These are phyloP conservation scores for Trichophyton verrucosum DNA, from an alignment of 2,329 filamentous ascomycete species.

Conservation along the genomic window DNA sequence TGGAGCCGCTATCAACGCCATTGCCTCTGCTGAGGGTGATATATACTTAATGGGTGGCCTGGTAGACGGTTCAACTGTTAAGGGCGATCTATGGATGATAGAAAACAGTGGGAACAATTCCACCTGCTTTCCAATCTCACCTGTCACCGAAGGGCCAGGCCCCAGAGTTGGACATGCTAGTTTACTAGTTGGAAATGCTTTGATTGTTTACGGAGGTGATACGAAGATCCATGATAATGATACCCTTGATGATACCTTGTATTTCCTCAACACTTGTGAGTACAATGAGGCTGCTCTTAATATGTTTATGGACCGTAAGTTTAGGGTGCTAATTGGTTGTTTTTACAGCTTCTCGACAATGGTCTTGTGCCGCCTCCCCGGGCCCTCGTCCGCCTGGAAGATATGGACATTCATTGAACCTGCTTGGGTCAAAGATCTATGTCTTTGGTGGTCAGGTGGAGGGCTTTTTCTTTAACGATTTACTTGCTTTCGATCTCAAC, in stretches of 20 bases:
- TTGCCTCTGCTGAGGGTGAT: slow-evolving; percentile 89
- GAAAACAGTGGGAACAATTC: slow-evolving; percentile 72
- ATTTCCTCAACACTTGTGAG: slow-evolving; percentile 94
- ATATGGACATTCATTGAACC: slow-evolving; percentile 93
- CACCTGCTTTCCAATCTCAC: slow-evolving; percentile 81
- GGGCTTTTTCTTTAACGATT: slow-evolving; percentile 94
- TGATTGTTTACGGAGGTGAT: slow-evolving; percentile 97
- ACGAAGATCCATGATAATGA: slow-evolving; percentile 94
- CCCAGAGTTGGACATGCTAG: slow-evolving; percentile 90
- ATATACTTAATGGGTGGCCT: slow-evolving; percentile 96
- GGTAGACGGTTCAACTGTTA: slow-evolving; percentile 88
- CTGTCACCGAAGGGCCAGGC: slow-evolving; percentile 85
- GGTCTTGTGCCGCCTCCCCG: slow-evolving; percentile 84
- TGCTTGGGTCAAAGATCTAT: slow-evolving; percentile 91
- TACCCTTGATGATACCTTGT: slow-evolving; percentile 84
- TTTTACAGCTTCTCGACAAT: slow-evolving; percentile 75
- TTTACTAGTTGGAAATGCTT: slow-evolving; percentile 91
- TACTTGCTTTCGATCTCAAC: slow-evolving; percentile 90
- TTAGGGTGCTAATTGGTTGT: slow-evolving; percentile 20
- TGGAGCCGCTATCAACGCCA: slow-evolving; percentile 86
- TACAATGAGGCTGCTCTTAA: slow-evolving; percentile 13
- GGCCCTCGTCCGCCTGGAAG: slow-evolving; percentile 76
- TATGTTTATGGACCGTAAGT: neutral
- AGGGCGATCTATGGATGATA: slow-evolving; percentile 95
- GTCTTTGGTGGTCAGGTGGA: slow-evolving; percentile 97